Conservation (phyloP, 441 rosid genomes). For the Breynia disticha region DNA sequence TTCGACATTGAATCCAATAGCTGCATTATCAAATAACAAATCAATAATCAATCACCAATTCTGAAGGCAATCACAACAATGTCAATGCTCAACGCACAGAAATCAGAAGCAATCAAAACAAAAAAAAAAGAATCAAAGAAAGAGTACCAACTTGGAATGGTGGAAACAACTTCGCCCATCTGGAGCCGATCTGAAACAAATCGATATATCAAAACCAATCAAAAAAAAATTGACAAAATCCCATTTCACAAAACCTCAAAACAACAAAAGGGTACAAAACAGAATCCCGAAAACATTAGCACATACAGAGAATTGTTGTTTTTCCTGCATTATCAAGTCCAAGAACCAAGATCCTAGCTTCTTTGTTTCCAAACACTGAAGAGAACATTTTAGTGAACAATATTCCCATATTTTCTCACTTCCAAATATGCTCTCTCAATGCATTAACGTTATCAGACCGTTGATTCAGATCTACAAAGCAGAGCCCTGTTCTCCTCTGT, state of each 20-base stretch:
- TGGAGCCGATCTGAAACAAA: conserved; percentile 72
- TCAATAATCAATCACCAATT: conserved; percentile 6
- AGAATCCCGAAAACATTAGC: background rate
- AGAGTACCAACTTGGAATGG: conserved; percentile 70
- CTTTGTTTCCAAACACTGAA: conserved; percentile 53
- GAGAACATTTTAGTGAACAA: conserved; percentile 51
- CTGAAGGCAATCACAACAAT: background rate
- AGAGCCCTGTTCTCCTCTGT: too few relatives aligned
- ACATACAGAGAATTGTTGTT: conserved; percentile 63
- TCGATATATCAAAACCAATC: background rate
- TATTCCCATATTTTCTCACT: conserved; percentile 48
- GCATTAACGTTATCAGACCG: too few relatives aligned
- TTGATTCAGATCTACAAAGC: too few relatives aligned
- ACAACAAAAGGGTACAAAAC: conserved; percentile 3
- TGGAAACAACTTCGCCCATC: conserved; percentile 93
- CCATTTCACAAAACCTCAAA: conserved; percentile 12
- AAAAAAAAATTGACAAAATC: conserved; percentile 5
- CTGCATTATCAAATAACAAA: conserved; percentile 33
- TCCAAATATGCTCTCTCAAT: too few relatives aligned
- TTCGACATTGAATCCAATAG: conserved; percentile 91
- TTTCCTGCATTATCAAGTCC: conserved; percentile 83
- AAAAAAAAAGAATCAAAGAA: conserved; percentile 1
- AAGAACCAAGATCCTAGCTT: conserved; percentile 75
- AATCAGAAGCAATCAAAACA: too few relatives aligned
- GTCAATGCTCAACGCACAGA: too few relatives aligned